phyloP scores from a whole-genome alignment of 306 rosid genomes.

The Dryas alaskensis region DNA sequence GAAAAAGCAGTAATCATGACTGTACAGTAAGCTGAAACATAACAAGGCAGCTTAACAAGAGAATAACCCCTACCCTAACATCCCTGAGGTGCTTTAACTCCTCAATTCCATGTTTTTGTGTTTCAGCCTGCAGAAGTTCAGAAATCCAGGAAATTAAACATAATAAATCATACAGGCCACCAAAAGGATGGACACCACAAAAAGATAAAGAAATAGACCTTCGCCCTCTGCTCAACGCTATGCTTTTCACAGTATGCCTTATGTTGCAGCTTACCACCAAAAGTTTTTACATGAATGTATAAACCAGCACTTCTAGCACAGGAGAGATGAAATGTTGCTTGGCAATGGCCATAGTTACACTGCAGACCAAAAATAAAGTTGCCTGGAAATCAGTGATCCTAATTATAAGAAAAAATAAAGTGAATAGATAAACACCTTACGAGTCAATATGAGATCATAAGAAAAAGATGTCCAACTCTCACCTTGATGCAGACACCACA shows the following conservation, averaged over 20 bases:
- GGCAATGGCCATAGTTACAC: slow-evolving; percentile 96
- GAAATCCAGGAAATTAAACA: slow-evolving; percentile 4
- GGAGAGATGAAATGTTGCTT: slow-evolving; percentile 74
- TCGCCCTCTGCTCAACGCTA: slow-evolving; percentile 81
- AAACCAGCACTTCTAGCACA: slow-evolving; percentile 90
- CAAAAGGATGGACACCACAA: slow-evolving; percentile 1
- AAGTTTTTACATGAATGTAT: slow-evolving; percentile 63
- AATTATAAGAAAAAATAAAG: not conserved
- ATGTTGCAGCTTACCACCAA: slow-evolving; percentile 80
- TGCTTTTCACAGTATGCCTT: slow-evolving; percentile 95
- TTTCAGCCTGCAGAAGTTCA: slow-evolving; percentile 66
- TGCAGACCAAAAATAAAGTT: slow-evolving; percentile 41
- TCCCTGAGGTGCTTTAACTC: slow-evolving; percentile 76
- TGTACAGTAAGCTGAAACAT: not conserved
- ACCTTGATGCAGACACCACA: slow-evolving; percentile 91
- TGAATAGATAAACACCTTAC: not conserved
- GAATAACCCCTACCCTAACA: slow-evolving; percentile 64
- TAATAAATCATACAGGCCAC: slow-evolving; percentile 14
- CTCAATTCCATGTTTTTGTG: slow-evolving; percentile 82
- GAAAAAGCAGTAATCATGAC: not conserved
- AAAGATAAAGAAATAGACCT: slow-evolving; percentile 45
- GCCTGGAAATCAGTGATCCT: slow-evolving; percentile 15
- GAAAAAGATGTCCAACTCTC: slow-evolving; percentile 14
- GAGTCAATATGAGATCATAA: slow-evolving; percentile 1
- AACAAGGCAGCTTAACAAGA: not conserved